Base-by-base conservation (phyloP, 352 stramenopile genomes). In the Thraustotheca clavata region DNA sequence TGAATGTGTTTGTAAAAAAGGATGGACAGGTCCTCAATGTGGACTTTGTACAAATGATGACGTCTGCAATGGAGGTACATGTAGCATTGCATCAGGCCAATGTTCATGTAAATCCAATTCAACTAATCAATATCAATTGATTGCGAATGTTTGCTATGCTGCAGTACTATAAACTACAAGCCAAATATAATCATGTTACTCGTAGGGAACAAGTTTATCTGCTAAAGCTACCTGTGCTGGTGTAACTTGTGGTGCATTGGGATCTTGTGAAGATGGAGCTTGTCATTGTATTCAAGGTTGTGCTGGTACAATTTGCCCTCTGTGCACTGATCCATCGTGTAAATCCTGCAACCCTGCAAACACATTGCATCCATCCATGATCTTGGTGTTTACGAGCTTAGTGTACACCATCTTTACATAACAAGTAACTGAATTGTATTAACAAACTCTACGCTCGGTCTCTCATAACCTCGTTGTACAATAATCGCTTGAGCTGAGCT, bases 401-500 rank as follows among this genome's bases (percentile, higher is more conserved):
- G 43, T 50, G 22, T 14, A 50, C 14, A 7, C 32, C 12, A 27
- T 50, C 12, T 22, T 50, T 50, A 7, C 43, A 33, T 27, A 22
- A 33, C 32, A 33, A 14, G 32, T 50, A 33, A 27, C 22, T 50
- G 43, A 27, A 50, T 6, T 14, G 7, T 7, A 50, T 50, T 14
- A 14, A 14, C 43, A 50, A 46, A 43, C 18, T 52, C 8, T 52
- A 52, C 22, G 49, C 32, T 26, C 57, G 57, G 14, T 65, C 57
- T n/a, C 38, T 26, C 79, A 89, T 89, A 22, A 94, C 81, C 52
- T 94, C 85, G 35, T 91, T 80, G 59, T 86, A 94, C 7, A 94
- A 67, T 52, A 92, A 59, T 29, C 87, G 69, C 69, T 94, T 94
- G 22, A 94, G 72, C 26, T 76, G 80, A 46, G 86, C 73, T 27